These are phyloP conservation scores for Martiniozyma asiatica DNA, from an alignment of 1,139 yeast species.

Conservation along the genomic window DNA sequence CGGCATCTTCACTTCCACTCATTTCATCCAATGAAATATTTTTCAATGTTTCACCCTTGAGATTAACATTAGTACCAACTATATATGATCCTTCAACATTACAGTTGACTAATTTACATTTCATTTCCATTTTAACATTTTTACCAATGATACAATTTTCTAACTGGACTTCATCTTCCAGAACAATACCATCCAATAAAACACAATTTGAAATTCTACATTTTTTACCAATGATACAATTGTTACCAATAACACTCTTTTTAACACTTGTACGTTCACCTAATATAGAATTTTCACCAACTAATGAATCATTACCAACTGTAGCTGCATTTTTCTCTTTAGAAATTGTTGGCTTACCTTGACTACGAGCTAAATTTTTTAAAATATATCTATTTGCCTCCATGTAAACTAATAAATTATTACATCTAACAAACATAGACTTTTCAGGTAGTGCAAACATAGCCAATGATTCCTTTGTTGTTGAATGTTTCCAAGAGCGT, in stretches of 20 bases:
- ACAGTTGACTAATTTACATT: constrained; percentile 59
- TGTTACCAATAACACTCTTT: constrained; percentile 67
- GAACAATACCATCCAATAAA: constrained; percentile 52
- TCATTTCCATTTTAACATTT: constrained; percentile 46
- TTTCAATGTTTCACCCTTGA: constrained; percentile 77
- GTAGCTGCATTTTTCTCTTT: constrained; percentile 59
- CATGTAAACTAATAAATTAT: constrained; percentile 69
- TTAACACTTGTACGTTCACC: constrained; percentile 65
- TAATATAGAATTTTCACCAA: constrained; percentile 21
- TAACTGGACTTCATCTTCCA: constrained; percentile 73
- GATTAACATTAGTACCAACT: constrained; percentile 47
- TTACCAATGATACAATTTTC: constrained; percentile 87
- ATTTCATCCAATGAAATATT: constrained; percentile 40
- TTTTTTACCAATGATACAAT: constrained; percentile 69
- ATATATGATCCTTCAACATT: constrained; percentile 72
- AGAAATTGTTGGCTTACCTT: constrained; percentile 26
- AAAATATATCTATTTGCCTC: constrained; percentile 82
- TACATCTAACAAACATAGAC: constrained; percentile 62
- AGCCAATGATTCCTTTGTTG: constrained; percentile 46
- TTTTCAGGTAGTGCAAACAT: constrained; percentile 53
- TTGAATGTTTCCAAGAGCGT: constrained; percentile 78
- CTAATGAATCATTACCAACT: constrained; percentile 74
- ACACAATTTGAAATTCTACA: constrained; percentile 85
- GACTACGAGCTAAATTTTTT: constrained; percentile 35
- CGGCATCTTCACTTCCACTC: constrained; percentile 22